Percentiles rank a stretch among this genome's conserved stretches.
Conservation (phyloP, 768 basidiomycete genomes). For the Collybia mongolica region DNA sequence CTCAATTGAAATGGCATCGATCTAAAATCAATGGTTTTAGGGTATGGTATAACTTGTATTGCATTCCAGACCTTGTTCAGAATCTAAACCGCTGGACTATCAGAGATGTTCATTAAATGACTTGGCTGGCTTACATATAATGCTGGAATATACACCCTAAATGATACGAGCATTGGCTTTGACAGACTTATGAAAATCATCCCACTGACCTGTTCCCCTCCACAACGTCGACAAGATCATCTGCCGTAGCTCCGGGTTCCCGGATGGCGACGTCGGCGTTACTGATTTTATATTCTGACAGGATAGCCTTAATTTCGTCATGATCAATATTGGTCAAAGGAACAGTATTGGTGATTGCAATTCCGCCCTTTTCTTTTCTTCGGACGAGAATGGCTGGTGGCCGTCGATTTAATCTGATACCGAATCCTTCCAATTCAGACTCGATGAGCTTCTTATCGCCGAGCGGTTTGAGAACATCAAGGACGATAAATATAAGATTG, state of each 20-base stretch:
- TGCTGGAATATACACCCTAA: slow-evolving; percentile 89
- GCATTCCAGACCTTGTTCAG: slow-evolving; percentile 68
- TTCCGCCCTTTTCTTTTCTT: slow-evolving; percentile 88
- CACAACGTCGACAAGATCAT: slow-evolving; percentile 95
- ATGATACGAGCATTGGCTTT: not conserved
- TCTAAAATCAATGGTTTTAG: slow-evolving; percentile 38
- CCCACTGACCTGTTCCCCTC: slow-evolving; percentile 84
- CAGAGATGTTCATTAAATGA: not conserved
- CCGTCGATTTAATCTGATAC: slow-evolving; percentile 93
- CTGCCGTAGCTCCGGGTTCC: slow-evolving; percentile 87
- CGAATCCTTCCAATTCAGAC: slow-evolving; percentile 94
- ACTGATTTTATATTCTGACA: slow-evolving; percentile 89
- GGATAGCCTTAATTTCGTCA: slow-evolving; percentile 93
- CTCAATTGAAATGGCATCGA: slow-evolving; percentile 98
- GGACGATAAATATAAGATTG: slow-evolving; percentile 96
- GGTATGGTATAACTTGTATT: slow-evolving; percentile 3
- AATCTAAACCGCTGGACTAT: slow-evolving; percentile 40
- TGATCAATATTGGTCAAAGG: slow-evolving; percentile 94
- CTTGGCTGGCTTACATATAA: slow-evolving; percentile 63
- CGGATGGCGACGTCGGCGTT: slow-evolving; percentile 93
- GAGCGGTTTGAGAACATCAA: slow-evolving; percentile 98
- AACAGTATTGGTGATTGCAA: slow-evolving; percentile 95
- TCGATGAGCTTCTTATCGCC: slow-evolving; percentile 93
- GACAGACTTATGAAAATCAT: not conserved
- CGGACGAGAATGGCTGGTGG: slow-evolving; percentile 85